Conservation (phyloP, 345 rosid genomes). For the Tarenaya hassleriana region DNA sequence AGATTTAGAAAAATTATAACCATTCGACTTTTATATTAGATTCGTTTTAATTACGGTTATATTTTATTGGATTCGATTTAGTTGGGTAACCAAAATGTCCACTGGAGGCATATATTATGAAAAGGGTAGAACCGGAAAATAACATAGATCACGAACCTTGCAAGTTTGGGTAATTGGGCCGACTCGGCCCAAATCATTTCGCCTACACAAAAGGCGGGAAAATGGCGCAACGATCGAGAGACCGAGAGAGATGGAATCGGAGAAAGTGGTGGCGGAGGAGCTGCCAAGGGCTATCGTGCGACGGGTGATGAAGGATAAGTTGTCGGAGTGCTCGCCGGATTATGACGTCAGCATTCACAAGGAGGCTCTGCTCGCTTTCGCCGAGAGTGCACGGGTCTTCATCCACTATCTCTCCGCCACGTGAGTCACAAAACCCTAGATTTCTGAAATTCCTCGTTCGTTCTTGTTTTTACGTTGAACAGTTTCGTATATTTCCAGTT, state of each 20-base stretch:
- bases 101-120: too few species aligned
- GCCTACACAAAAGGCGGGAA: slow-evolving; percentile 22
- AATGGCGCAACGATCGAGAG: slow-evolving; percentile 10
- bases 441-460: not conserved
- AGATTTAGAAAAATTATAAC: too few species aligned
- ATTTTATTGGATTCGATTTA: too few species aligned
- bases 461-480: not conserved
- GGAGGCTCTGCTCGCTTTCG: slow-evolving; percentile 32
- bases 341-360: slow-evolving; percentile 43
- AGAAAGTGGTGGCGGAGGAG: slow-evolving; percentile 70
- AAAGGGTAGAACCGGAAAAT: too few species aligned
- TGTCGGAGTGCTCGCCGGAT: slow-evolving; percentile 61
- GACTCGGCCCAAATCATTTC: not conserved
- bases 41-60: too few species aligned
- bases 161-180: not conserved
- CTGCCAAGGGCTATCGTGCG: slow-evolving; percentile 79
- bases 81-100: too few species aligned
- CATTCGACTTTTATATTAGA: too few species aligned
- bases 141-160: too few species aligned
- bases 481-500: too few species aligned
- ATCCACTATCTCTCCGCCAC: slow-evolving; percentile 75
- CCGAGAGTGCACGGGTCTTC: slow-evolving; percentile 58
- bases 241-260: slow-evolving; percentile 31
- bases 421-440: slow-evolving; percentile 30
- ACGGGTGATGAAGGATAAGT: slow-evolving; percentile 83